Evolutionary conservation across 805 yeast species (phyloP), one percentile per base, ranked within the genome.

Genomic region (Cyberlindnera xylosilytica): DNA sequence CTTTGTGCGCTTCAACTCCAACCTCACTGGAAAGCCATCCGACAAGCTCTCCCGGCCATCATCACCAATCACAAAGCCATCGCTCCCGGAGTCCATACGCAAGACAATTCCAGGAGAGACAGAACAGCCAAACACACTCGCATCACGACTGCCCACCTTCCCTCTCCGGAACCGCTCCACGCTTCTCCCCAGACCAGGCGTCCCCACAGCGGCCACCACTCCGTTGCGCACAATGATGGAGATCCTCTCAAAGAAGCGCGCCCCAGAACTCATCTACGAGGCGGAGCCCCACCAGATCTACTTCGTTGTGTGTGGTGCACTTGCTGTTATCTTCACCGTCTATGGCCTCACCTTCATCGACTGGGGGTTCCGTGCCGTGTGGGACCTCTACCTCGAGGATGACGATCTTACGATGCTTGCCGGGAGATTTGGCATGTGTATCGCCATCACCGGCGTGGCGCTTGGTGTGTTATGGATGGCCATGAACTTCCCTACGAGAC

Each of bases 281-380:
- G 79, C 89, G 20, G 95, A 87, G 62, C 86, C 93, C 0, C 95
- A 87, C 58, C 68, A 84, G 43, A 68, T 85, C 24, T 87, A 86
- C 61, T 87, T 86, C 60, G 65, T 85, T 10, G 74, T 79, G 17
- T 76, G 86, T 57, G 78, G 81, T 47, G 78, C 86, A 34, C 71
- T 83, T 56, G 87, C 89, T 0, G 64, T 85, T 29, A 79, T 82
- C 10, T 77, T 83, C 52, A 69, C 83, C 3, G 70, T 83, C n/a
- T 87, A 87, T 59, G 86, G 84, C 6, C 60, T 83, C 36, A 78
- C 75, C 4, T 69, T 81, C 46, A 57, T 73, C 6, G 87, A 83
- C 46, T 73, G 74, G 69, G 76, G 81, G 0, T 59, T 69, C 45
- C 72, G 69, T 43, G 71, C 78, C 29, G 73, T 82, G 29, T 68